phyloP scores from a whole-genome alignment of 495 filamentous ascomycete genomes.

The Penicillium cosmopolitanum region DNA sequence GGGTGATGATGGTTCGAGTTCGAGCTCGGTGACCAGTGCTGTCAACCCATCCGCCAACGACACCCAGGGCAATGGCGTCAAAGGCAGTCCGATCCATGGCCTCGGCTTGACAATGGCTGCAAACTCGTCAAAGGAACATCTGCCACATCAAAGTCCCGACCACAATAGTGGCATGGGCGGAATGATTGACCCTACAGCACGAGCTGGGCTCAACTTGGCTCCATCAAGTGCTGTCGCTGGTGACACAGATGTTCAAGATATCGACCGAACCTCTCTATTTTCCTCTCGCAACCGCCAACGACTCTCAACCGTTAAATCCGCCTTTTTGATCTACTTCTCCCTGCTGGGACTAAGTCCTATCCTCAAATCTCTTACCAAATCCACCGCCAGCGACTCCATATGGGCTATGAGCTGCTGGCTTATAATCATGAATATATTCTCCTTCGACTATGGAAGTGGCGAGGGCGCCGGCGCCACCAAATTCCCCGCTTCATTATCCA shows the following conservation, averaged over 20 bases:
- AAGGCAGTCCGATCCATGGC: slow-evolving; percentile 44
- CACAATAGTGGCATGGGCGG: slow-evolving; percentile 15
- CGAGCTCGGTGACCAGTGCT: slow-evolving; percentile 49
- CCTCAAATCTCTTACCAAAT: slow-evolving; percentile 88
- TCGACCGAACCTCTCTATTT: slow-evolving; percentile 39
- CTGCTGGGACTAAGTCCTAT: slow-evolving; percentile 91
- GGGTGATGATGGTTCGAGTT: slow-evolving; percentile 49
- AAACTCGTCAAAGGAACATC: slow-evolving; percentile 30
- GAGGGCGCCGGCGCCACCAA: slow-evolving; percentile 52
- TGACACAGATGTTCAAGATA: slow-evolving; percentile 20
- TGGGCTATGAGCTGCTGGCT: slow-evolving; percentile 96
- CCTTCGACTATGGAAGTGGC: slow-evolving; percentile 88
- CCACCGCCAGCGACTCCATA: slow-evolving; percentile 87
- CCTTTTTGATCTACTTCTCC: slow-evolving; percentile 88
- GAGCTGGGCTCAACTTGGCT: slow-evolving; percentile 14
- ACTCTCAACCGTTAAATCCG: slow-evolving; percentile 80
- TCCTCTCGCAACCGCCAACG: slow-evolving; percentile 68
- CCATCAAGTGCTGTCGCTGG: slow-evolving; percentile 15
- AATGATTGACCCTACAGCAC: slow-evolving; percentile 7
- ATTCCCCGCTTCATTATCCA: slow-evolving; percentile 86
- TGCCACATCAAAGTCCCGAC: slow-evolving; percentile 27
- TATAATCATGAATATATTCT: slow-evolving; percentile 92
- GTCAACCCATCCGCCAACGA: slow-evolving; percentile 34
- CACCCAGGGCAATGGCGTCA: slow-evolving; percentile 27
- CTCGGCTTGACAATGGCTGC: slow-evolving; percentile 51